Evolutionary conservation across 2,329 filamentous ascomycete genomes (phyloP).

Genomic region (Biscogniauxia marginata): DNA sequence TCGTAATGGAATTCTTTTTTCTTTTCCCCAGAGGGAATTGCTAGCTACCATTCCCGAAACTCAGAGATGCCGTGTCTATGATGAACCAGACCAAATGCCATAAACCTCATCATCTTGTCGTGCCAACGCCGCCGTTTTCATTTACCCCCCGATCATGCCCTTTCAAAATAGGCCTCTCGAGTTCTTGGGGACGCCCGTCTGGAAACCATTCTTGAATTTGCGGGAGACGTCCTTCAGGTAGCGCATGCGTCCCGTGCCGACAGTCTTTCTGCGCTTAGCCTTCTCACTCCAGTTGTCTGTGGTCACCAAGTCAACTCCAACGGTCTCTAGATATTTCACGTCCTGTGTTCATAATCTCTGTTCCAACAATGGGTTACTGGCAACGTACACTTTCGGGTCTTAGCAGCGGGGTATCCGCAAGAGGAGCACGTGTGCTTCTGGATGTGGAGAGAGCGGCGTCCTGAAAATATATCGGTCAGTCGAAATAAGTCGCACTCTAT

Average conservation of each 20-base stretch:
- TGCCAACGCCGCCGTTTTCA: constrained; percentile 6
- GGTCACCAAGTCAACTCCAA: constrained; percentile 17
- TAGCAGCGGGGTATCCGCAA: constrained; percentile 96
- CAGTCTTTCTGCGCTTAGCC: constrained; percentile 99
- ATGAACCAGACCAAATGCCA: constrained; percentile 35
- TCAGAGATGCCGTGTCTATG: constrained; percentile 28
- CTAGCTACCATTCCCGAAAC: constrained; percentile 32
- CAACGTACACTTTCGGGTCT: constrained; percentile 96
- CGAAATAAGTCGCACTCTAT: constrained; percentile 10
- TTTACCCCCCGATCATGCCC: not conserved
- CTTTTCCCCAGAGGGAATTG: constrained; percentile 20
- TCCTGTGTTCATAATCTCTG: constrained; percentile 14
- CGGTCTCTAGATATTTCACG: not conserved
- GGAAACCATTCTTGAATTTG: constrained; percentile 98
- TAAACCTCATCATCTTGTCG: constrained; percentile 25
- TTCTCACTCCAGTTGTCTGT: constrained; percentile 99
- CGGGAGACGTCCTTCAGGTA: constrained; percentile 91
- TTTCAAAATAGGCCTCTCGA: constrained; percentile 53
- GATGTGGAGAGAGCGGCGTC: constrained; percentile 96
- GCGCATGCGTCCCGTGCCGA: constrained; percentile 92
- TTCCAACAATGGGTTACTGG: constrained; percentile 4
- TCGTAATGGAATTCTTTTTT: constrained; percentile 32
- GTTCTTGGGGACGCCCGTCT: constrained; percentile 79
- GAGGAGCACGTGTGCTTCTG: constrained; percentile 97
- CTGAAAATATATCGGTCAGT: constrained; percentile 44